Conservation (phyloP, 164 flowering plant genomes). For the Protea cynaroides region DNA sequence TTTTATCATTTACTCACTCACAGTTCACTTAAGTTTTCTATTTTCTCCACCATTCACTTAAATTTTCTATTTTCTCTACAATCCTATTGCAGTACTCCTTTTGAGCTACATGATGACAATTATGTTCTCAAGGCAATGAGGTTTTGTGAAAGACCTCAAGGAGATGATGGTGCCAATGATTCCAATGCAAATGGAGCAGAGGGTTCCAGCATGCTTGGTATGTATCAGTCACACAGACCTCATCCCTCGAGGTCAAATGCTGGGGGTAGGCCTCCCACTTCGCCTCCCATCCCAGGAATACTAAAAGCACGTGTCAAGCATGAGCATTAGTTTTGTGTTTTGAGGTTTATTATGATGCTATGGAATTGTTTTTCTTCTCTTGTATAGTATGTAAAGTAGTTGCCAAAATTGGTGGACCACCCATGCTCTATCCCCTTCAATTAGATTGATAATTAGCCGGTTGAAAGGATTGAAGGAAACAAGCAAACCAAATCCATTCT, state of each 20-base stretch:
- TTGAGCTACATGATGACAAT: slow-evolving; percentile 96
- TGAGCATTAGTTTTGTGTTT: slow-evolving; percentile 35
- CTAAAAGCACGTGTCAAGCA: slow-evolving; percentile 74
- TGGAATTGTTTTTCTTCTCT: neutral
- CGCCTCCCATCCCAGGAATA: slow-evolving; percentile 83
- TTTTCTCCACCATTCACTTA: neutral
- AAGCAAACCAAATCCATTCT: slow-evolving; percentile 4
- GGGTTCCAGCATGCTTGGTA: slow-evolving; percentile 46
- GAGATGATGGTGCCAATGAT: slow-evolving; percentile 26
- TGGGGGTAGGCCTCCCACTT: slow-evolving; percentile 44
- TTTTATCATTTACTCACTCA: neutral
- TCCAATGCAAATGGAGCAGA: slow-evolving; percentile 42
- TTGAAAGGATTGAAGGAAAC: slow-evolving; percentile 6
- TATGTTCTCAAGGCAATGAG: slow-evolving; percentile 94
- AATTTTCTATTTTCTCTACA: neutral
- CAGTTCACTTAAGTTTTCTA: neutral
- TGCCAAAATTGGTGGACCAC: slow-evolving; percentile 13
- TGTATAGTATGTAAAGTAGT: slow-evolving; percentile 45
- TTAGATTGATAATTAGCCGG: neutral
- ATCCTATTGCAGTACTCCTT: slow-evolving; percentile 73
- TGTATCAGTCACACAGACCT: slow-evolving; percentile 35
- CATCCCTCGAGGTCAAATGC: slow-evolving; percentile 34
- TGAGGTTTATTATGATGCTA: slow-evolving; percentile 8
- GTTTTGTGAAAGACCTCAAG: slow-evolving; percentile 38
- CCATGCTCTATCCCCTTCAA: neutral